Evolutionary conservation across 257 asterid genomes (phyloP).

Genomic region (Galeopsis tetrahit): DNA sequence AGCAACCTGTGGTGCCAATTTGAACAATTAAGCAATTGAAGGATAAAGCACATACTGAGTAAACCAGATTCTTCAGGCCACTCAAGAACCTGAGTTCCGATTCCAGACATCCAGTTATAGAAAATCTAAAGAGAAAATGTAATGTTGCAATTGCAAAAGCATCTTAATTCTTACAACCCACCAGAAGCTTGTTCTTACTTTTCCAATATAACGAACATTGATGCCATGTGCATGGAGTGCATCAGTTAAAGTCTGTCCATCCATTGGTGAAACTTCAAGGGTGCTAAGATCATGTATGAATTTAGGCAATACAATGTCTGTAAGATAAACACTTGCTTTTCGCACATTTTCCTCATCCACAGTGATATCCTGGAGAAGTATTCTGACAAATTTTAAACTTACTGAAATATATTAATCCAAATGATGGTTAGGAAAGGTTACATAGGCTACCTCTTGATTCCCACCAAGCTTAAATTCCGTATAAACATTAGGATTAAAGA

Average conservation of each 20-base stretch:
- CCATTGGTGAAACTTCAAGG: constrained; percentile 97
- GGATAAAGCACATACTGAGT: not conserved
- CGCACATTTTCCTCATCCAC: constrained; percentile 80
- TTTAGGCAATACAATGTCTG: constrained; percentile 72
- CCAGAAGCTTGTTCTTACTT: constrained; percentile 51
- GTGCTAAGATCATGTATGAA: constrained; percentile 76
- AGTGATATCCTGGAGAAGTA: constrained; percentile 59
- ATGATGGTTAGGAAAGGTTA: constrained; percentile 25
- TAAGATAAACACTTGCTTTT: constrained; percentile 69
- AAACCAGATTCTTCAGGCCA: not conserved
- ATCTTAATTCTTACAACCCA: constrained; percentile 18
- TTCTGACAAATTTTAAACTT: constrained; percentile 21
- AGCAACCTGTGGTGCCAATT: constrained; percentile 61
- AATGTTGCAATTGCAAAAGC: not conserved
- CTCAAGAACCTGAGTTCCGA: not conserved
- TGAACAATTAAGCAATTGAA: constrained; percentile 21
- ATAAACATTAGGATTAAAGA: constrained; percentile 85
- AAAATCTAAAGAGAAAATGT: constrained; percentile 30
- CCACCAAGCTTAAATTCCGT: constrained; percentile 86
- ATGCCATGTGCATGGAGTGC: constrained; percentile 94
- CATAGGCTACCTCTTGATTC: constrained; percentile 57
- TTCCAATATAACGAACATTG: constrained; percentile 85
- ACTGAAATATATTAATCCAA: constrained; percentile 18
- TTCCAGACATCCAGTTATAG: constrained; percentile 11
- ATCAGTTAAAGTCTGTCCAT: constrained; percentile 90